Evolutionary conservation across 306 rosid genomes (phyloP), one percentile per base, ranked within the genome.

Genomic region (Gleditsia sinensis): DNA sequence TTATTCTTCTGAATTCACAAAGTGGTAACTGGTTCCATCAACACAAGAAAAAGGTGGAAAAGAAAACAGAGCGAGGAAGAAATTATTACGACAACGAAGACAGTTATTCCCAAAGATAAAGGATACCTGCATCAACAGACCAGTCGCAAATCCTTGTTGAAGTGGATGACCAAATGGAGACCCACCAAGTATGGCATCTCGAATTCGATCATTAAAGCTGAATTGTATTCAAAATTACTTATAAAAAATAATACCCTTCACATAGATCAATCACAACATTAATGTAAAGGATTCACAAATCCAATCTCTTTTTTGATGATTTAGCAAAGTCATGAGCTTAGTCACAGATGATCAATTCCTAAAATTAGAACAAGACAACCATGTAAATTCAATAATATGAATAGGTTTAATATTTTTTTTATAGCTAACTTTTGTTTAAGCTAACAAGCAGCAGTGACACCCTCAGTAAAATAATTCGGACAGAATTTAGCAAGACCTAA

Each of bases 131-230:
- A 91, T 79, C 34, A 85, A 69, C 19, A 94, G 85, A 66, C 98
- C 98, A 53, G 96, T 94, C 28, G 80, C 89, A 84, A 94, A 94
- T 81, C 98, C 98, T 84, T 94, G 98, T 81, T 91, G 97, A 76
- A 91, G 97, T 83, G 97, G 93, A 86, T 87, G 78, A 59, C 97
- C 97, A 88, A 94, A 94, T 42, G 97, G 98, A 86, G 97, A 91
- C 69, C 98, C 97, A 84, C 98, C 98, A 70, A 91, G 92, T 55
- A 87, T 45, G 19, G 97, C 96, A 81, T 94, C 97, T 33, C 96
- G 96, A 72, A 94, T 90, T 61, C 98, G 98, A 79, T 94, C 98
- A 48, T 91, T 94, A 63, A 94, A 94, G 82, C 98, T 94, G 82
- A 65, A 68, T 69, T 39, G 51, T 75, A 45, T 20, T 48, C 74